These are phyloP conservation scores for Syzygium grande DNA, from an alignment of 345 rosid genomes.

Conservation along the genomic window DNA sequence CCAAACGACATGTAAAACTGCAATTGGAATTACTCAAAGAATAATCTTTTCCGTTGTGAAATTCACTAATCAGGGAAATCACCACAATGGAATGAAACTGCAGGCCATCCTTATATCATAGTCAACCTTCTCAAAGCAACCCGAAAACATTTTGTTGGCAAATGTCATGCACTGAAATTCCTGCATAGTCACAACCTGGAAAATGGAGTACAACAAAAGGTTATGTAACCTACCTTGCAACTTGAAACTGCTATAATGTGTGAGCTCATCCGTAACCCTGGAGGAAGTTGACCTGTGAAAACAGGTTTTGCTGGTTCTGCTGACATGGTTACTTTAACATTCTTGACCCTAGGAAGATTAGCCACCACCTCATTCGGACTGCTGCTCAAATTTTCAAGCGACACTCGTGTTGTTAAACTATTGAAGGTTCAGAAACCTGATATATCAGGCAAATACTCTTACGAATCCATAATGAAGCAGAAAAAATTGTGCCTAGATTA, in stretches of 20 bases:
- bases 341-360: constrained; percentile 70
- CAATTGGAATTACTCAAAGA: background rate
- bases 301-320: constrained; percentile 85
- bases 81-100: background rate
- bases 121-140: background rate
- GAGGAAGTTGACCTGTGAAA: constrained; percentile 66
- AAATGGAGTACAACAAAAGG: background rate
- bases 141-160: background rate
- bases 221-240: constrained; percentile 57
- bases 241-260: constrained; percentile 86
- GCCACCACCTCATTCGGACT: constrained; percentile 84
- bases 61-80: background rate
- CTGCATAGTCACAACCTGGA: too few species aligned
- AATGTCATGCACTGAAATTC: too few species aligned
- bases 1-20: background rate
- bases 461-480: background rate
- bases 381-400: constrained; percentile 64
- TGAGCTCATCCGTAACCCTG: constrained; percentile 68
- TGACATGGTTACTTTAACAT: constrained; percentile 79
- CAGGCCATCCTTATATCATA: background rate
- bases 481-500: background rate
- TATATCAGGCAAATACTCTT: background rate
- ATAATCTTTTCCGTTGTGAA: too few species aligned
- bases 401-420: background rate
- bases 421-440: background rate